phyloP scores from a whole-genome alignment of 257 asterid genomes.

The Nicotiana otophora region DNA sequence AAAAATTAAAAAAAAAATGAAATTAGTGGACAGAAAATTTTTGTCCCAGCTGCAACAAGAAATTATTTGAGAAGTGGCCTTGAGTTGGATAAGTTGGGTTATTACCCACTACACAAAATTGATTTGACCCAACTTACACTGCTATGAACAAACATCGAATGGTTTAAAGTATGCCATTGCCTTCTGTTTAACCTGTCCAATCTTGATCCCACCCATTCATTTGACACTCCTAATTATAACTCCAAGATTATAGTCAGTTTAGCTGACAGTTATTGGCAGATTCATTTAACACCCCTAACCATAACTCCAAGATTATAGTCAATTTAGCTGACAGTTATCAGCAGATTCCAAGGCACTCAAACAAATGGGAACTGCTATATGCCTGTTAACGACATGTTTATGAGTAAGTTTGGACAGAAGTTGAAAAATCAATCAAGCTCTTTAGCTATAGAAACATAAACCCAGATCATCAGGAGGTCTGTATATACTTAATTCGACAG shows the following conservation, averaged over 20 bases:
- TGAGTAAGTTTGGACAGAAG: background rate
- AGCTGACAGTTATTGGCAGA: background rate
- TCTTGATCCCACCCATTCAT: background rate
- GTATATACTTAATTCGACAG: background rate
- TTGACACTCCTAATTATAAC: background rate
- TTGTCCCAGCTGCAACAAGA: background rate
- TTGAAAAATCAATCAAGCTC: background rate
- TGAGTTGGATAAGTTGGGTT: slow-evolving; percentile 1
- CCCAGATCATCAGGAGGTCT: background rate
- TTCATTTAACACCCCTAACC: background rate
- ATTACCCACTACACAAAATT: background rate
- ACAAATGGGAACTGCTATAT: slow-evolving; percentile 3
- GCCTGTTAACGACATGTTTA: background rate
- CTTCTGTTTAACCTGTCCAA: background rate
- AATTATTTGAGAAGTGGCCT: background rate
- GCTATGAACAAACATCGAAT: background rate
- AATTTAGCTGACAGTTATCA: background rate
- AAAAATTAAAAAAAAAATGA: background rate
- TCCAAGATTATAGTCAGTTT: background rate
- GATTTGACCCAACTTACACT: background rate
- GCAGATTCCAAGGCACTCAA: background rate
- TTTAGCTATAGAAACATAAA: slow-evolving; percentile 6
- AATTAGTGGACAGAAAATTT: background rate
- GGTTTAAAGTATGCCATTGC: background rate
- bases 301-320: background rate